Conservation (phyloP, 129 eudicot genomes). For the Pittosporum tobira region DNA sequence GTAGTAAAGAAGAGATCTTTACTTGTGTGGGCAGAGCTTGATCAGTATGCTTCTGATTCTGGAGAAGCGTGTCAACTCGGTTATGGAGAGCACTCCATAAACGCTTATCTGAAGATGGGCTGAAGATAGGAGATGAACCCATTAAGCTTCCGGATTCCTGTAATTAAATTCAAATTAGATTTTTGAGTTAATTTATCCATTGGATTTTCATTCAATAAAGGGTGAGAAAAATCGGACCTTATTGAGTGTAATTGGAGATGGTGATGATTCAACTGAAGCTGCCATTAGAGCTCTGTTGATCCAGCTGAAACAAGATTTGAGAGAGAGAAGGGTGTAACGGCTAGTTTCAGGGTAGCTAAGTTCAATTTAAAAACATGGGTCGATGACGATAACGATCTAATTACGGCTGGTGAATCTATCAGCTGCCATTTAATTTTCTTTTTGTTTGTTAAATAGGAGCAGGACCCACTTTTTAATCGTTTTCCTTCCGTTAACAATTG, state of each 20-base stretch:
- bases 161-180: neutral
- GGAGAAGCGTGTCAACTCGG: conserved; percentile 56
- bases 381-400: conserved; percentile 32
- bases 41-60: conserved; percentile 36
- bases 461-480: too few species aligned
- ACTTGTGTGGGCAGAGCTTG: conserved; percentile 22
- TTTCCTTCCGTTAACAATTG: too few species aligned
- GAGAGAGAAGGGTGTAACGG: conserved; percentile 47
- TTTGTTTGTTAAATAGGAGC: too few species aligned
- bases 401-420: too few species aligned
- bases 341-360: conserved; percentile 28
- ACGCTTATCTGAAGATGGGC: conserved; percentile 74
- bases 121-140: conserved; percentile 32
- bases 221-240: conserved; percentile 32
- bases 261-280: conserved; percentile 53
- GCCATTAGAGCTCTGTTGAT: conserved; percentile 43
- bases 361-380: conserved; percentile 14
- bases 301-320: conserved; percentile 7
- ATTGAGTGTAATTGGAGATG: conserved; percentile 39
- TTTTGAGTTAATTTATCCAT: neutral
- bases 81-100: conserved; percentile 69
- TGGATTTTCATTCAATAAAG: neutral
- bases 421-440: too few species aligned
- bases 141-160: conserved; percentile 30
- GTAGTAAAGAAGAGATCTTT: neutral